Percentiles rank a stretch among this genome's conserved stretches.
Evolutionary conservation across 2,329 filamentous ascomycete species (phyloP).

Genomic region (Bipolaris bicolor): DNA sequence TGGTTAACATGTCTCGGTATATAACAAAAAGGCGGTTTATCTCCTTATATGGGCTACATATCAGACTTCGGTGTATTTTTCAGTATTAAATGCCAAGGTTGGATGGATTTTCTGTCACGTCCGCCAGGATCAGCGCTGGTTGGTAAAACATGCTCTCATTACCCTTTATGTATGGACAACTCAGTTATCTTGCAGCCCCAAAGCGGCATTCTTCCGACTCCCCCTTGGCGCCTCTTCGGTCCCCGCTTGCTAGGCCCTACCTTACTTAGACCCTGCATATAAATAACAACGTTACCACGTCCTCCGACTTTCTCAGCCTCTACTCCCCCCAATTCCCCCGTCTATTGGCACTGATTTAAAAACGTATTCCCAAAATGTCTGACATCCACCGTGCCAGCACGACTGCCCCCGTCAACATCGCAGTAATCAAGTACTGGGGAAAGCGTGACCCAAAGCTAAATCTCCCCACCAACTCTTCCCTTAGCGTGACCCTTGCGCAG

Average conservation of each 20-base stretch:
- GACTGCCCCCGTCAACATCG: constrained; percentile 96
- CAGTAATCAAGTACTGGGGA: constrained; percentile 99
- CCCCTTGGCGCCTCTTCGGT: constrained; percentile 1
- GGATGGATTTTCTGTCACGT: too few relatives aligned
- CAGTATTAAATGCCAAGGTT: too few relatives aligned
- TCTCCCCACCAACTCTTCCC: constrained; percentile 95
- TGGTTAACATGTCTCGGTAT: too few relatives aligned
- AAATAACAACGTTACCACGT: constrained; percentile 33
- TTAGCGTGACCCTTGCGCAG: constrained; percentile 95
- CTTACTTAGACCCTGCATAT: constrained; percentile 39
- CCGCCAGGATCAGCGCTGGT: too few relatives aligned
- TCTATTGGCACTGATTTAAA: neutral
- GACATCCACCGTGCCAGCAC: constrained; percentile 88
- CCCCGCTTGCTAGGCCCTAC: constrained; percentile 11
- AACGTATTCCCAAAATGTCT: constrained; percentile 43
- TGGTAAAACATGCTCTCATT: too few relatives aligned
- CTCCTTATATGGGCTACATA: too few relatives aligned
- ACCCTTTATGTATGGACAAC: neutral
- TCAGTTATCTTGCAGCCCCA: neutral
- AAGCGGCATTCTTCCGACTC: neutral
- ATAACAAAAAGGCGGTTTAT: too few relatives aligned
- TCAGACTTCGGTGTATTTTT: too few relatives aligned
- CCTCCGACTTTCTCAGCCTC: constrained; percentile 16
- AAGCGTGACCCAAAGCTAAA: constrained; percentile 94
- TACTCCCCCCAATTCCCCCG: neutral